Evolutionary conservation across 495 filamentous ascomycete species (phyloP).

Genomic region (Mycothermus thermophilus): DNA sequence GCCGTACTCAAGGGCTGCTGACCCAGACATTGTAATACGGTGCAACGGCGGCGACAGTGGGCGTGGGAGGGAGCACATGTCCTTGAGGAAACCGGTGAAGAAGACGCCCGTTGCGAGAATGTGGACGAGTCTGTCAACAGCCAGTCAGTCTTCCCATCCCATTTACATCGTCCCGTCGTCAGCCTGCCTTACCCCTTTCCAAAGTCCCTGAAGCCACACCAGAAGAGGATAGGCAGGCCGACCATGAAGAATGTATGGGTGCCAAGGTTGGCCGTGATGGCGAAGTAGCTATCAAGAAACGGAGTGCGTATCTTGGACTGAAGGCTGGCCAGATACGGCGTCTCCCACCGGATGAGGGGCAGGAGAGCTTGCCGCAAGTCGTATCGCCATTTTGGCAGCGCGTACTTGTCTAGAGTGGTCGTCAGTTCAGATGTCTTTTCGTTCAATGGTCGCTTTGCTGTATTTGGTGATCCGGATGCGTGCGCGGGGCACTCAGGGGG

Average conservation of each 20-base stretch:
- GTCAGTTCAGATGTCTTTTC: conserved; percentile 2
- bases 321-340: conserved; percentile 75
- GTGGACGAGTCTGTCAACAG: conserved; percentile 78
- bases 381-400: conserved; percentile 83
- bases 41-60: conserved; percentile 87
- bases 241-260: conserved; percentile 99
- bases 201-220: conserved; percentile 72
- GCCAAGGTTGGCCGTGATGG: conserved; percentile 88
- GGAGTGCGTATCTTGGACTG: conserved; percentile 69
- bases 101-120: conserved; percentile 82
- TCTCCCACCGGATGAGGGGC: conserved; percentile 86
- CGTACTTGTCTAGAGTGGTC: conserved; percentile 51
- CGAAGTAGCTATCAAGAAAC: conserved; percentile 85
- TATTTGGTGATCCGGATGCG: neutral
- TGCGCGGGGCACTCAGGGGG: neutral
- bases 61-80: conserved; percentile 85
- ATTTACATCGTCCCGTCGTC: conserved; percentile 55
- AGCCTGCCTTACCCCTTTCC: conserved; percentile 82
- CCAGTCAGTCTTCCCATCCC: conserved; percentile 48
- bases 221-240: conserved; percentile 81
- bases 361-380: conserved; percentile 64
- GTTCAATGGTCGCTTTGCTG: neutral
- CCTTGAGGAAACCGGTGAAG: conserved; percentile 86
- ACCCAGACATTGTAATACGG: conserved; percentile 93
- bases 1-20: conserved; percentile 86